phyloP scores from a whole-genome alignment of 129 eudicot species.

The Centaurea solstitialis region DNA sequence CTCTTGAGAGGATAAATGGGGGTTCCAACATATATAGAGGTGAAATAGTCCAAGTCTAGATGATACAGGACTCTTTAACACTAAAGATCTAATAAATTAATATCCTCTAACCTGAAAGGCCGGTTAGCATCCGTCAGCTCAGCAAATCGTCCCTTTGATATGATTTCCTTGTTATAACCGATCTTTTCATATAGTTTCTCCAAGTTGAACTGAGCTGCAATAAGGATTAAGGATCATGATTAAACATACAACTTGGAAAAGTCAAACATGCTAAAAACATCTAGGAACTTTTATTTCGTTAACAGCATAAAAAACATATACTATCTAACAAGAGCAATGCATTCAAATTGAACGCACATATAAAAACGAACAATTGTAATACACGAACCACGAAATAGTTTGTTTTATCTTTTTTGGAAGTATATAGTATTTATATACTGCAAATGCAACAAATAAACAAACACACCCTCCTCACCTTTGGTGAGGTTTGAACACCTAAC shows the following conservation, averaged over 20 bases:
- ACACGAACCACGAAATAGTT: background rate
- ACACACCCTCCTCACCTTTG: too few species aligned
- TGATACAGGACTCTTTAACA: background rate
- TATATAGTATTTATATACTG: too few species aligned
- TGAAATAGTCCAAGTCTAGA: background rate
- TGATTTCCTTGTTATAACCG: constrained; percentile 78
- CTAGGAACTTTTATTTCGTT: background rate
- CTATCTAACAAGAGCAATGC: background rate
- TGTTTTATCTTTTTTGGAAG: too few species aligned
- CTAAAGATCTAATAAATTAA: background rate
- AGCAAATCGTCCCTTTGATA: constrained; percentile 84
- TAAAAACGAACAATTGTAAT: background rate
- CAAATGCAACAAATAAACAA: too few species aligned
- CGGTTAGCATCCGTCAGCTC: constrained; percentile 74
- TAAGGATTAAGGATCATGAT: constrained; percentile 5
- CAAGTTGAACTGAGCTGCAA: constrained; percentile 67
- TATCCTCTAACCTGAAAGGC: constrained; percentile 61
- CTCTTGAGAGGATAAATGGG: background rate
- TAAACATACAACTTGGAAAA: background rate
- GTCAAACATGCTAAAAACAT: background rate
- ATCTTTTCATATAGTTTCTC: constrained; percentile 68
- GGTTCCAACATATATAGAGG: background rate
- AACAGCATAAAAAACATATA: background rate
- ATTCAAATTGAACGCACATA: background rate
- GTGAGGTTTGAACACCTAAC: too few species aligned